Evolutionary conservation across 2,329 filamentous ascomycete genomes (phyloP).

Genomic region (Bisporella sp.): DNA sequence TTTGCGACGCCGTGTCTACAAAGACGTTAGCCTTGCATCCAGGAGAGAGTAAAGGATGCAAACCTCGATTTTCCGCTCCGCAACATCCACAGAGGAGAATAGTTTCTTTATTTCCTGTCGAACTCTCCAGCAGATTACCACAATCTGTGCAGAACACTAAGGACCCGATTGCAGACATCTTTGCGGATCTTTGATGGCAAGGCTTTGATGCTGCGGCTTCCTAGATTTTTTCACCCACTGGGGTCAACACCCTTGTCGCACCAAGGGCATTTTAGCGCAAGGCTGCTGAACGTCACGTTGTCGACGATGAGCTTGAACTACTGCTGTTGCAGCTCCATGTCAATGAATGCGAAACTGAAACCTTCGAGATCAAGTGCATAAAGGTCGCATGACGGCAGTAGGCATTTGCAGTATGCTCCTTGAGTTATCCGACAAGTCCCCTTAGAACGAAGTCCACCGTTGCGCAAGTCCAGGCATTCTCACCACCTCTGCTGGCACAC

Average conservation of each 20-base stretch:
- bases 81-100: constrained; percentile 80
- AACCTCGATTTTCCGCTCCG: constrained; percentile 77
- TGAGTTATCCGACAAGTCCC: too few species aligned
- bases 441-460: too few species aligned
- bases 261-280: too few species aligned
- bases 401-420: constrained; percentile 4
- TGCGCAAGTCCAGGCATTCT: too few species aligned
- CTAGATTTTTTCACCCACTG: too few species aligned
- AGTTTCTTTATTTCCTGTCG: constrained; percentile 68
- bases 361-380: background rate
- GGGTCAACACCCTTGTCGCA: too few species aligned
- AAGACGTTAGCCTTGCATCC: constrained; percentile 1
- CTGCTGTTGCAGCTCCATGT: too few species aligned
- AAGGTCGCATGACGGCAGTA: constrained; percentile 1
- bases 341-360: too few species aligned
- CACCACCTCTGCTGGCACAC: constrained; percentile 1
- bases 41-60: background rate
- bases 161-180: constrained; percentile 84
- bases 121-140: constrained; percentile 80
- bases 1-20: constrained; percentile 63
- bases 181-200: constrained; percentile 10
- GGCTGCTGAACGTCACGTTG: too few species aligned
- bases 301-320: too few species aligned
- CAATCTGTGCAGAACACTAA: constrained; percentile 91
- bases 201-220: too few species aligned